Evolutionary conservation across 2,329 filamentous ascomycete species (phyloP), one percentile per base, ranked within the genome.

Genomic region (Colletotrichum sp.): DNA sequence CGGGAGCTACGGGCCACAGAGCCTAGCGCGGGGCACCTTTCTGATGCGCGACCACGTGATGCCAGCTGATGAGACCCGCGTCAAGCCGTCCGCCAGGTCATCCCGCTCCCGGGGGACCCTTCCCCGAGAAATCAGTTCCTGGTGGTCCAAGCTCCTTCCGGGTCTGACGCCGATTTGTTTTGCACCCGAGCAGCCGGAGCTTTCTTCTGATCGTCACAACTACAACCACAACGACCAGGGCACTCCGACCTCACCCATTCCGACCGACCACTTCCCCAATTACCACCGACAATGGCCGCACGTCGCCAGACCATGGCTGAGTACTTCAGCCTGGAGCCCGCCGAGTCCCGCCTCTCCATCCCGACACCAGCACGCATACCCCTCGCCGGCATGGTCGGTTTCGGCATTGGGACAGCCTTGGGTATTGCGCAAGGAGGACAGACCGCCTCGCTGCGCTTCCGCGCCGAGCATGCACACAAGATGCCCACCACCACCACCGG

Each of bases 401-500:
- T 95, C 79, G 80, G 91, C 6, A 87, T 93, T n/a, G 95, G 95
- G 70, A 89, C 95, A 82, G 87, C 87, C 2, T 87, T 98, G 15
- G 96, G 96, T 30, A 87, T 93, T 21, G 89, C 92, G 8, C 92
- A 96, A 72, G 95, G 95, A 28, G 93, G 93, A 75, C 93, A 93
- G 81, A 92, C 91, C 82, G 92, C 95, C 1, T 93, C 94, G 68
- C 89, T 98, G 74, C 94, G 94, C 52, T 99, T 98, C 87, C 94
- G 96, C 71, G 97, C 97, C 76, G 97, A 99, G 86, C 98, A 99
- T 83, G 96, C 97, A 1, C 97, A 99, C 88, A 95, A 96, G 79
- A 92, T 98, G 77, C 97, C 97, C 24, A 93, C 92, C 5, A 93
- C 93, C 2, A 93, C 95, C 30, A 92, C 93, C 3, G 96, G 96